Evolutionary conservation across 2,329 filamentous ascomycete genomes (phyloP), one percentile per base, ranked within the genome.

Genomic region (Cordyceps cicadae): DNA sequence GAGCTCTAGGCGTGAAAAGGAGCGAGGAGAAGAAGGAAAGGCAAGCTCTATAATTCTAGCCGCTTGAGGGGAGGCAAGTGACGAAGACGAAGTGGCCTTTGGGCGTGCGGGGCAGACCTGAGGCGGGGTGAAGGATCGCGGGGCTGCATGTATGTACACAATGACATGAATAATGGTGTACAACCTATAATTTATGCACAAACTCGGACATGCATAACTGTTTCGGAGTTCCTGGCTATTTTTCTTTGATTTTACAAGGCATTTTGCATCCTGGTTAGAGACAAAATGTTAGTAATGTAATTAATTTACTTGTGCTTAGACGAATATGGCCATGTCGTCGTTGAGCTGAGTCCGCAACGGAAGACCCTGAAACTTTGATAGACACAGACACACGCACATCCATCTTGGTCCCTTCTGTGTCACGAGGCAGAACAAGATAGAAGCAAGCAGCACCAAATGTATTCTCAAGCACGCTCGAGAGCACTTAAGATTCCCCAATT

Each of bases 51-150:
- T 57, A 49, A 39, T 19, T 46, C n/a, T 46, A 6, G 12, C 53
- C 26, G 54, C 43, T 56, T 8, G 43, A 26, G 19, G 21, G 12
- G 15, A 17, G 17, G 11, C 29, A 29, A 43, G 19, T 37, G 29
- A 49, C 45, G 43, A 37, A 21, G 29, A 49, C 45, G 43, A 37
- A 21, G 43, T 57, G 54, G 43, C 45, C 54, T 57, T 37, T 37
- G 24, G 45, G 49, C 39, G 54, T 57, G 54, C 54, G 45, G 54
- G 54, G 54, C 54, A 49, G 54, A 12, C 29, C 9, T 32, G 29
- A 48, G 54, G 54, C n/a, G 54, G 54, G 54, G 54, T 57, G 54
- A 57, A n/a, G 29, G 54, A 57, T 49, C 54, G 54, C 54, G 54
- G 54, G 54, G 54, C 32, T 12, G 8, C 9, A 37, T 37, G 12